Base-by-base conservation (phyloP, 2,329 filamentous ascomycete genomes). In the Colletotrichum sp. region DNA sequence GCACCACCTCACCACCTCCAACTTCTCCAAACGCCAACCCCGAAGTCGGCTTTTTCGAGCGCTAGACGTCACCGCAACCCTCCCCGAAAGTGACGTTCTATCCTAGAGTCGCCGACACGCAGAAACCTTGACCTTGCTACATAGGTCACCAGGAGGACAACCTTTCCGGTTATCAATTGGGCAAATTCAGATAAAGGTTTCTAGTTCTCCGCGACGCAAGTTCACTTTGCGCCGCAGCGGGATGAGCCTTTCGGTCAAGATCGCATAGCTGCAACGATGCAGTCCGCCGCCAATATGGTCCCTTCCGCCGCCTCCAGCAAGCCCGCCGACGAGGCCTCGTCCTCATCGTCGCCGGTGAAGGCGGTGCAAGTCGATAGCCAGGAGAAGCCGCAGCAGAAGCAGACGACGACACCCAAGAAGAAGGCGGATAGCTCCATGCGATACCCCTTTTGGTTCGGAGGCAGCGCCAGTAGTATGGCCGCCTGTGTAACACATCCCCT, bases 371-470 rank as follows among this genome's bases (percentile, higher is more conserved):
- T 34, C 12, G 69, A 67, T 15, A 59, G 5, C 12, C 52, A 64
- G 39, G 69, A 75, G 55, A 77, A 68, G 59, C 65, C 44, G 63
- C 72, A 48, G 26, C 63, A 75, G 65, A 34, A 62, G 67, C 74
- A 72, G 60, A 55, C 39, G 70, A 36, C 70, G 15, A 69, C 34
- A 44, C 75, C 77, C 36, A 81, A 81, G 72, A 83, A 85, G 80
- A 85, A 87, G 81, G 86, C 86, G 77, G 81, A 83, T 77, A 83
- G 80, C 36, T 79, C 86, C 4, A 83, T 90, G 57, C 86, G 87
- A 77, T 96, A 96, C 86, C 95, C 95, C 12, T 96, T 96, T 86
- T 99, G 96, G 97, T 99, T 99, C 84, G 97, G 97, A 78, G 97
- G 97, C 72, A 98, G 95, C 83, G 96, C 96, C 67, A 97, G 95